These are phyloP conservation scores for Diplodia scrobiculata DNA, from an alignment of 2,329 filamentous ascomycete species.

Conservation along the genomic window DNA sequence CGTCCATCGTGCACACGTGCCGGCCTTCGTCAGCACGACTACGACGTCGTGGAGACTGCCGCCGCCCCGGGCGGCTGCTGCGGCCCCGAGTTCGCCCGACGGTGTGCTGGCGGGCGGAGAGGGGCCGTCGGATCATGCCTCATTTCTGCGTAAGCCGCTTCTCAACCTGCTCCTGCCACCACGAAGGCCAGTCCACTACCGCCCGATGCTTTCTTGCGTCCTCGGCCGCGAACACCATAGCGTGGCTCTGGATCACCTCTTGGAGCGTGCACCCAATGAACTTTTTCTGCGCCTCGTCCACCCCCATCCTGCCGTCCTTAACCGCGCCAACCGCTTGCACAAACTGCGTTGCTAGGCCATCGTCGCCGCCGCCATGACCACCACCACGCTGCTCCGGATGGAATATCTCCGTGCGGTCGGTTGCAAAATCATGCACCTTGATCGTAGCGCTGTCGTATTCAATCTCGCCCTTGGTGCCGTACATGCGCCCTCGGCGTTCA, in stretches of 20 bases:
- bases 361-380: conserved; percentile 77
- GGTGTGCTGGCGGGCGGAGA: conserved; percentile 4
- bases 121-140: conserved; percentile 5
- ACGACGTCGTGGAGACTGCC: conserved; percentile 3
- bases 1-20: not conserved
- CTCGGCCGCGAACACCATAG: conserved; percentile 91
- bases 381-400: conserved; percentile 63
- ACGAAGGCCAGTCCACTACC: conserved; percentile 73
- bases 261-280: conserved; percentile 82
- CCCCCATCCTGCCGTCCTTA: conserved; percentile 67
- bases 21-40: conserved; percentile 5
- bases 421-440: conserved; percentile 70
- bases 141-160: conserved; percentile 9
- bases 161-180: conserved; percentile 62
- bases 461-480: conserved; percentile 84
- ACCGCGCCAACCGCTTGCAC: conserved; percentile 79
- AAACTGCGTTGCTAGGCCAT: conserved; percentile 78
- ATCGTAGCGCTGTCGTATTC: conserved; percentile 80
- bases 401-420: conserved; percentile 58
- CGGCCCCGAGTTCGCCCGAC: conserved; percentile 11
- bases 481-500: conserved; percentile 79
- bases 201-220: conserved; percentile 71
- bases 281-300: conserved; percentile 70
- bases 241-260: conserved; percentile 86
- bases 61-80: conserved; percentile 12